Conservation (phyloP, 495 filamentous ascomycete genomes). For the Talaromyces liani region DNA sequence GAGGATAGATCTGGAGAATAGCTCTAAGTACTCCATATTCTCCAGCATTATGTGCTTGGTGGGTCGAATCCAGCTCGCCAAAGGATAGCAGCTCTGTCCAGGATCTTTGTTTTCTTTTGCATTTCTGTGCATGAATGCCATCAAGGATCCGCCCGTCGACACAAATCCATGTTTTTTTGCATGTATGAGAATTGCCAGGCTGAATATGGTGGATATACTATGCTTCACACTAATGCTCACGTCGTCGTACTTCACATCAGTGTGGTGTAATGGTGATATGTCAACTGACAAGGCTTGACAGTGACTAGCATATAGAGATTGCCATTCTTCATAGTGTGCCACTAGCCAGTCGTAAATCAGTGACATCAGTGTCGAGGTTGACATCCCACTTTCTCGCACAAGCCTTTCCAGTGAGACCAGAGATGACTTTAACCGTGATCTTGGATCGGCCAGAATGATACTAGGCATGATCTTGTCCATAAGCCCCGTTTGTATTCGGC, state of each 20-base stretch:
- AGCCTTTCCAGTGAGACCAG: constrained; percentile 36
- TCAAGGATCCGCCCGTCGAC: constrained; percentile 55
- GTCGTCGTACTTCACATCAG: constrained; percentile 4
- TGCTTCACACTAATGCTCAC: constrained; percentile 10
- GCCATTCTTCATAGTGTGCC: constrained; percentile 23
- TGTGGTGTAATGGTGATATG: constrained; percentile 12
- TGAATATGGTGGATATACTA: constrained; percentile 24
- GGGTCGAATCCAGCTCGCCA: constrained; percentile 27
- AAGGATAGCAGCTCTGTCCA: constrained; percentile 12
- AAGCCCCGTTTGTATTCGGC: constrained; percentile 16
- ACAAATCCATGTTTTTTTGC: constrained; percentile 48
- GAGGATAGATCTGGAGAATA: constrained; percentile 67
- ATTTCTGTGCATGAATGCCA: constrained; percentile 49
- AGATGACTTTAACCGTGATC: constrained; percentile 32
- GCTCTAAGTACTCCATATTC: constrained; percentile 50
- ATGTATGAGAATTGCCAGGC: constrained; percentile 30
- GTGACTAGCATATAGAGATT: constrained; percentile 23
- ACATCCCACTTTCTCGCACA: constrained; percentile 29
- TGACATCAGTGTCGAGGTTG: constrained; percentile 22
- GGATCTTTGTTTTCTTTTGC: constrained; percentile 16
- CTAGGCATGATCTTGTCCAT: constrained; percentile 24
- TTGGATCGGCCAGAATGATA: constrained; percentile 32
- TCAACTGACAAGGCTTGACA: constrained; percentile 21
- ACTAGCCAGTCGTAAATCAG: constrained; percentile 26
- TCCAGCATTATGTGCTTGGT: constrained; percentile 31